Base-by-base conservation (phyloP, 2,329 filamentous ascomycete genomes). In the Botrytis fragariae region DNA sequence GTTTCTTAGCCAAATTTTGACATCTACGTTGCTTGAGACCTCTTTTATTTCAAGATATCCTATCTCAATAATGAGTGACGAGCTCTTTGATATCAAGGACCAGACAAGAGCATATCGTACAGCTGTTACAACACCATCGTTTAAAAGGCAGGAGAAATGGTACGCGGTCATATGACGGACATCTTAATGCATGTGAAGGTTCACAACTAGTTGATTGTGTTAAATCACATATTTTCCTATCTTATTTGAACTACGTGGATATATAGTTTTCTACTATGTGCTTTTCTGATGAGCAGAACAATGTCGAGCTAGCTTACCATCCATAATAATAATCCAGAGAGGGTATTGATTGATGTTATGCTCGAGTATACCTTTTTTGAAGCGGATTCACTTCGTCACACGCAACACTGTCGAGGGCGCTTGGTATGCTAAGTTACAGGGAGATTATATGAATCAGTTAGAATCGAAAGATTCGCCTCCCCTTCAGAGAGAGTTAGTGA, bases 21-120 rank as follows among this genome's bases (percentile, higher is more conserved):
- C 25, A 51, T 51, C 22, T 51, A 14, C 48, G 48, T 51, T n/a
- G 10, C 22, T n/a, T 51, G 48, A n/a, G 10, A 51, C 14, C 25
- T 51, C 1, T n/a, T n/a, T 51, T n/a, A 51, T 51, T 6, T n/a
- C 48, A n/a, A n/a, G 4, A 14, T 14, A 3, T 14, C 14, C 25
- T 25, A n/a, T 51, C 10, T n/a, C 22, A 51, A 14, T 1, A n/a
- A 51, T 51, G 1, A 51, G 25, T n/a, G 10, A 14, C 48, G 48
- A 5, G 48, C 48, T 51, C 48, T 51, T 51, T 6, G 6, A 12
- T 1, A 51, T 51, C 22, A 51, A 51, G 22, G 4, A n/a, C 14
- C 4, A 9, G 1, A 51, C 45, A n/a, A n/a, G 4, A n/a, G 2
- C 4, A 4, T n/a, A 51, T 1, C 1, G 6, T 51, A 6, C 48